Conservation (phyloP, 1,139 yeast genomes). For the Hemisphaericaspora xylofermentans region DNA sequence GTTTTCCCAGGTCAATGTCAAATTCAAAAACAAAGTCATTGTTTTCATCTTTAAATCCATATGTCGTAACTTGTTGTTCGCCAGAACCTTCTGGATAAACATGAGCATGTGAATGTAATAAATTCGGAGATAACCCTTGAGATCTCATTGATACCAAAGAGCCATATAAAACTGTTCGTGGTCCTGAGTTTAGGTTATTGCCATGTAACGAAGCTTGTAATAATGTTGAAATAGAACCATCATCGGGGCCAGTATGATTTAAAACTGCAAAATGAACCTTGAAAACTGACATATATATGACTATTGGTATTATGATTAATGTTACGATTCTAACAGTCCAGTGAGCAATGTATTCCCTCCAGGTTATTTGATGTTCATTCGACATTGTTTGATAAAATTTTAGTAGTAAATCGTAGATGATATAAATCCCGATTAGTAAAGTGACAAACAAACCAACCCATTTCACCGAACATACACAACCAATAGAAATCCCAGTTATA, state of each 20-base stretch:
- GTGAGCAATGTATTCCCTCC: conserved; percentile 51
- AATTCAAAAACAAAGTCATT: conserved; percentile 61
- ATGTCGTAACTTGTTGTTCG: conserved; percentile 75
- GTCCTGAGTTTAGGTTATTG: conserved; percentile 52
- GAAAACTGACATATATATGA: conserved; percentile 69
- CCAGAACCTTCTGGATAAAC: conserved; percentile 70
- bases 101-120: conserved; percentile 70
- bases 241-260: conserved; percentile 77
- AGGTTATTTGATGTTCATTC: conserved; percentile 24
- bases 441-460: conserved; percentile 96
- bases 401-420: conserved; percentile 69
- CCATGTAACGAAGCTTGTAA: conserved; percentile 67
- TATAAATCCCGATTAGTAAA: conserved; percentile 80
- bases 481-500: conserved; percentile 77
- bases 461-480: conserved; percentile 90
- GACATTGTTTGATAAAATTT: conserved; percentile 51
- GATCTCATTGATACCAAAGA: conserved; percentile 67
- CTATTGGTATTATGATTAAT: conserved; percentile 71
- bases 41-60: conserved; percentile 69
- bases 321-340: conserved; percentile 71
- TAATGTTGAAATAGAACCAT: conserved; percentile 68
- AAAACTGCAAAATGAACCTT: conserved; percentile 76
- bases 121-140: conserved; percentile 69
- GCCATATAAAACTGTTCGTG: conserved; percentile 61
- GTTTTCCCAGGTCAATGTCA: conserved; percentile 25